A percentile compares a stretch with the other conserved stretches of the same genome.
phyloP scores from a whole-genome alignment of 208 protist genomes.

The Wallacemonas collosoma region DNA sequence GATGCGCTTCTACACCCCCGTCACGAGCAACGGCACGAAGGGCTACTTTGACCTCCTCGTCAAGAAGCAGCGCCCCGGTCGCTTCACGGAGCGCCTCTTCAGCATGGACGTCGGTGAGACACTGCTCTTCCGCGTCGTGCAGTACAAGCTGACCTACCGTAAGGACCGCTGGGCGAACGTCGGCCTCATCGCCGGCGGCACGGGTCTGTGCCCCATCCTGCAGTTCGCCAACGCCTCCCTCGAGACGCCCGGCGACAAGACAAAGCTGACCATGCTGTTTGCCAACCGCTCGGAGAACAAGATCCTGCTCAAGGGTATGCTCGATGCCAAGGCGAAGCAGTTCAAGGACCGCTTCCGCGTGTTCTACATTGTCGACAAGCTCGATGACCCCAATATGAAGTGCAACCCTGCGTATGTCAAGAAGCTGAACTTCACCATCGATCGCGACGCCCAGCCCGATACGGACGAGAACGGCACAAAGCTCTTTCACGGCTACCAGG shows the following conservation, averaged over 20 bases:
- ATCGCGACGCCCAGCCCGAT: slow-evolving; percentile 38
- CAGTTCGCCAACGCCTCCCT: slow-evolving; percentile 90
- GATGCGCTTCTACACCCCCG: slow-evolving; percentile 92
- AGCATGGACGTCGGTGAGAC: slow-evolving; percentile 82
- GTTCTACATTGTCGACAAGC: slow-evolving; percentile 85
- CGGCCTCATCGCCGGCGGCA: slow-evolving; percentile 91
- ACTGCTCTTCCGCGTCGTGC: slow-evolving; percentile 75
- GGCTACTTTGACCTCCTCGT: slow-evolving; percentile 92
- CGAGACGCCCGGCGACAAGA: slow-evolving; percentile 80
- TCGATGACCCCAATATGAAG: slow-evolving; percentile 56
- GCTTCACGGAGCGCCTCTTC: slow-evolving; percentile 87
- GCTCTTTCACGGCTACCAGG: slow-evolving; percentile 78
- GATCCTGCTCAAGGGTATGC: slow-evolving; percentile 90
- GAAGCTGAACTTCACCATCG: slow-evolving; percentile 28
- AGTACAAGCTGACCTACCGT: slow-evolving; percentile 86
- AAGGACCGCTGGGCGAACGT: slow-evolving; percentile 79
- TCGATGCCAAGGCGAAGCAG: slow-evolving; percentile 71
- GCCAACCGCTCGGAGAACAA: slow-evolving; percentile 92
- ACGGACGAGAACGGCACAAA: slow-evolving; percentile 45
- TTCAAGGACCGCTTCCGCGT: slow-evolving; percentile 81
- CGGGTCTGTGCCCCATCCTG: slow-evolving; percentile 92
- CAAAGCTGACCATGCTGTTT: slow-evolving; percentile 85
- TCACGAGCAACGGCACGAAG: slow-evolving; percentile 83
- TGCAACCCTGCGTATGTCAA: slow-evolving; percentile 48
- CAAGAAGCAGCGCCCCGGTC: slow-evolving; percentile 78